Evolutionary conservation across 805 yeast genomes (phyloP).

Genomic region (Teunomyces kruisii): DNA sequence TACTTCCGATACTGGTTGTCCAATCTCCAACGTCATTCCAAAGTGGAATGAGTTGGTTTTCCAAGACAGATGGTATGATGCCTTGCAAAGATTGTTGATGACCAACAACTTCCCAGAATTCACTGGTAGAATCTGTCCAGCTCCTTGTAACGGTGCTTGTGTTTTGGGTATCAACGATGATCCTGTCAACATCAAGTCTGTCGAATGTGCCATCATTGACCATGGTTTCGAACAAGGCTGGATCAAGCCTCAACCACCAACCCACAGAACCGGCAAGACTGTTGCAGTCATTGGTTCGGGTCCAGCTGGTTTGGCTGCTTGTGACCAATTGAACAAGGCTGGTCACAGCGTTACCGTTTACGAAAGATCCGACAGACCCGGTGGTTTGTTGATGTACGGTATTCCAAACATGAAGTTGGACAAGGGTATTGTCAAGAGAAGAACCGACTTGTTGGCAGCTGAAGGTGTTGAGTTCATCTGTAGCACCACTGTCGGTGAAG

Average conservation of each 20-base stretch:
- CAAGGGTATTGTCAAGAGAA: constrained; percentile 87
- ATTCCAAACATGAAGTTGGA: constrained; percentile 98
- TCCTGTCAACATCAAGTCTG: constrained; percentile 94
- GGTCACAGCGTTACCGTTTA: constrained; percentile 91
- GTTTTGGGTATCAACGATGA: constrained; percentile 90
- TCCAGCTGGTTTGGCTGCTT: constrained; percentile 95
- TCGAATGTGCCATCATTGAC: constrained; percentile 95
- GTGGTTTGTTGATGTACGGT: constrained; percentile 98
- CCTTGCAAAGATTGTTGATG: constrained; percentile 86
- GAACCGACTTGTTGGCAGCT: constrained; percentile 84
- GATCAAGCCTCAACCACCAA: constrained; percentile 85
- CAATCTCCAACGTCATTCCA: constrained; percentile 94
- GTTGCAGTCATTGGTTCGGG: constrained; percentile 95
- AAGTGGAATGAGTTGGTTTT: constrained; percentile 97
- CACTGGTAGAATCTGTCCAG: constrained; percentile 97
- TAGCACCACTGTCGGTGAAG: constrained; percentile 82
- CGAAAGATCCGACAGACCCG: constrained; percentile 93
- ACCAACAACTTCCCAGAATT: constrained; percentile 99
- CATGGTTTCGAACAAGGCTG: constrained; percentile 96
- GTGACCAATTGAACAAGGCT: constrained; percentile 95
- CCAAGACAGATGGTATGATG: constrained; percentile 92
- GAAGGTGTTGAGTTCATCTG: constrained; percentile 85
- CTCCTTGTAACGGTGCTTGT: constrained; percentile 97
- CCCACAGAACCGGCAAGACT: constrained; percentile 75
- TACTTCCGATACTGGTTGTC: constrained; percentile 97